Base-by-base conservation (phyloP, 1,139 yeast species). In the Candida sp. region DNA sequence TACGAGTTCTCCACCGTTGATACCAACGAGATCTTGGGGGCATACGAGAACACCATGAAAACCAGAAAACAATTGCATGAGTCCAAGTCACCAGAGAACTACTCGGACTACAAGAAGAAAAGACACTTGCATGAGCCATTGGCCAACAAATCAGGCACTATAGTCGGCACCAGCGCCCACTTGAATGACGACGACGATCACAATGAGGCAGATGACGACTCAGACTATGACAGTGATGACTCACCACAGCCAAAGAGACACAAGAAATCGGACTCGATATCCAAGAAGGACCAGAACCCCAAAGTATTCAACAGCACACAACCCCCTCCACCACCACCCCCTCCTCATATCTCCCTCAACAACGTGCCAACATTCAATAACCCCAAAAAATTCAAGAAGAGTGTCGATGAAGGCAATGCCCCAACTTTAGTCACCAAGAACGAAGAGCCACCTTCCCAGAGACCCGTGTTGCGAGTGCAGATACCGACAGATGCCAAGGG, bases 1-100 rank as follows among this genome's bases (percentile, higher is more conserved):
- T 90, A 88, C 66, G 97, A 93, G 69, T 93, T 86, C 63, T 83
- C 93, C 5, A 85, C 96, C 5, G 86, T 86, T 26, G 85, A 87
- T 56, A 78, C 89, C 7, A 75, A 80, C 31, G 86, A 86, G 47
- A 70, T 93, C 43, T 68, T 92, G 42, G 72, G 77, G 9, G 75
- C 77, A 46, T 90, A 86, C 66, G 44, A 49, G 12, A 72, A 78
- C 54, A 63, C 62, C 12, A 51, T 60, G 45, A 66, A 69, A 43
- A 44, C 54, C 7, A 58, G 59, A 9, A 57, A 58, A 37, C 59
- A 49, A 41, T 71, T 78, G 4, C 87, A 85, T 58, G 90, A 86
- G 60, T 70, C 75, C 12, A 86, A 85, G 63, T 76, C 80, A 7
- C 92, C 90, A 0, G 78, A 76, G 7, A 85, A 84, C 58, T 84